Evolutionary conservation across 306 rosid genomes (phyloP).

Genomic region (Crotalaria pallida): DNA sequence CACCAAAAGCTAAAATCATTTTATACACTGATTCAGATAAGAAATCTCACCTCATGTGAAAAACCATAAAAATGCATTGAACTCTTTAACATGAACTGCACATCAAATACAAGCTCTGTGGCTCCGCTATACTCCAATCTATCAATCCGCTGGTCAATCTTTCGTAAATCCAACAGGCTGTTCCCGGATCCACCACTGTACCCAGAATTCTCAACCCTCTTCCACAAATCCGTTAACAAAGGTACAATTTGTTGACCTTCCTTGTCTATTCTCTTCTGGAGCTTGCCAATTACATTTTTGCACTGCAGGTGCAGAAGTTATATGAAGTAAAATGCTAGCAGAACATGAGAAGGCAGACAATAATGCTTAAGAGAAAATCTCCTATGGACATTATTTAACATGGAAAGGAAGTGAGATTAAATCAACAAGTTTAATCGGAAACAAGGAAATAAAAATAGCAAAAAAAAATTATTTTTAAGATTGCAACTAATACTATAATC

Average conservation of each 20-base stretch:
- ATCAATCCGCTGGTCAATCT: slow-evolving; percentile 85
- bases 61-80: slow-evolving; percentile 84
- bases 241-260: slow-evolving; percentile 96
- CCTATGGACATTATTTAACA: neutral
- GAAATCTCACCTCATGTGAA: slow-evolving; percentile 69
- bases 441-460: neutral
- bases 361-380: neutral
- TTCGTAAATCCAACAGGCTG: slow-evolving; percentile 67
- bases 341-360: slow-evolving; percentile 1
- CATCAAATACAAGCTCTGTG: slow-evolving; percentile 79
- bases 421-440: neutral
- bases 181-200: slow-evolving; percentile 55
- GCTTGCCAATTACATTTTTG: slow-evolving; percentile 91
- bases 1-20: slow-evolving; percentile 3
- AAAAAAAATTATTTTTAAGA: slow-evolving; percentile 9
- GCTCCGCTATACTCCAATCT: slow-evolving; percentile 78
- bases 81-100: slow-evolving; percentile 84
- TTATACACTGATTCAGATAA: neutral
- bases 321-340: slow-evolving; percentile 15
- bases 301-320: slow-evolving; percentile 54
- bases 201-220: slow-evolving; percentile 74
- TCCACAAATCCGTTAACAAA: slow-evolving; percentile 92
- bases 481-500: neutral
- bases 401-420: neutral
- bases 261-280: slow-evolving; percentile 87